phyloP scores from a whole-genome alignment of 1,284 basidiomycete species.

The Heterobasidion occidentale region DNA sequence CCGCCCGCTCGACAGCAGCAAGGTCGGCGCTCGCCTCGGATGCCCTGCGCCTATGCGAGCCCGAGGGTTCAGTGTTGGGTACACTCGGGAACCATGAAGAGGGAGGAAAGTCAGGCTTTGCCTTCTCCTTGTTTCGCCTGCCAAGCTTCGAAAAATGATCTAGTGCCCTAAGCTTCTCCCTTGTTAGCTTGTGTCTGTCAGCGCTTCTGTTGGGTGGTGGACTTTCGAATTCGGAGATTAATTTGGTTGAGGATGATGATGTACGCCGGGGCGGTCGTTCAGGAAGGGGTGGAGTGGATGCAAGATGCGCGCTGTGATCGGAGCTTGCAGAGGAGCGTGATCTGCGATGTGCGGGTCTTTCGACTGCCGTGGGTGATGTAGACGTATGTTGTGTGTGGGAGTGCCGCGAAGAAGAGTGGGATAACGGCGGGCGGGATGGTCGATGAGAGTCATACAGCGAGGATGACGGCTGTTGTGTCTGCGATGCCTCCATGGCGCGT shows the following conservation, averaged over 20 bases:
- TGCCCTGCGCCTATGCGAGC: background rate
- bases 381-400: background rate
- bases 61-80: background rate
- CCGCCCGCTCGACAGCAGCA: background rate
- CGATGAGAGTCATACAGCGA: background rate
- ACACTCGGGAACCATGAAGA: background rate
- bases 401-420: background rate
- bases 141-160: slow-evolving; percentile 13
- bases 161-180: slow-evolving; percentile 9
- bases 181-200: slow-evolving; percentile 3
- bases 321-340: background rate
- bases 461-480: background rate
- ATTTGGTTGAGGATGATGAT: background rate
- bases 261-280: background rate
- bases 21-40: background rate
- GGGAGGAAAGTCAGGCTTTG: background rate
- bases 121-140: slow-evolving; percentile 7
- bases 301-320: background rate
- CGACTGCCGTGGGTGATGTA: background rate
- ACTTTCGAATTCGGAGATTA: background rate
- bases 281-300: background rate
- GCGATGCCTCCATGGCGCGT: background rate
- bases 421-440: background rate
- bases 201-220: background rate
- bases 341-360: background rate